These are phyloP conservation scores for Porcisia hertigi DNA, from an alignment of 208 protist species.

Conservation along the genomic window DNA sequence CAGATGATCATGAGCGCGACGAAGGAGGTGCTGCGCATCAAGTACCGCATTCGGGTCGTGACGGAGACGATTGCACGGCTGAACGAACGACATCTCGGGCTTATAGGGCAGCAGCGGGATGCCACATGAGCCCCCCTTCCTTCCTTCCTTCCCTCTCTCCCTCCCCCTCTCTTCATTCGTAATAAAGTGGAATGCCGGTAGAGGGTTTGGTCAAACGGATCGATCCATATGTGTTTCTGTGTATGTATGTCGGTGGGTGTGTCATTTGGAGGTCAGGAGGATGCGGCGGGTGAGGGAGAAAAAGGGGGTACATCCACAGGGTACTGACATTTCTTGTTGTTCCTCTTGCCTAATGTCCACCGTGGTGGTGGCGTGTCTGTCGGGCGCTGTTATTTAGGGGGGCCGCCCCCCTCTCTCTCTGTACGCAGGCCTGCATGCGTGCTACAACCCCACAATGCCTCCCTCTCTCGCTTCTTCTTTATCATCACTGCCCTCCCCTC, in stretches of 20 bases:
- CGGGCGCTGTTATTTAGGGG: background rate
- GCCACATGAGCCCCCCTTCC: background rate
- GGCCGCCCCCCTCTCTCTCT: background rate
- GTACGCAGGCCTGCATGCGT: background rate
- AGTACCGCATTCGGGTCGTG: constrained; percentile 82
- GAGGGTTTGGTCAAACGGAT: background rate
- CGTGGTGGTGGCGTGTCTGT: constrained; percentile 13
- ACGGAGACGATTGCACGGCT: constrained; percentile 71
- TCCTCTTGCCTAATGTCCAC: background rate
- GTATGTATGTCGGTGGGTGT: background rate
- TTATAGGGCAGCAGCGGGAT: constrained; percentile 1
- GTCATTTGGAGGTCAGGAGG: background rate
- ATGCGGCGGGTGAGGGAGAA: background rate
- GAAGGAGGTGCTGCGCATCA: constrained; percentile 64
- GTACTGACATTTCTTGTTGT: background rate
- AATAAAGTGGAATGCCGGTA: too few relatives aligned
- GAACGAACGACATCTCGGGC: constrained; percentile 35
- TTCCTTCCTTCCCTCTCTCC: background rate
- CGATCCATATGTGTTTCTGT: background rate
- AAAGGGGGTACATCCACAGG: background rate
- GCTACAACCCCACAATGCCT: too few relatives aligned
- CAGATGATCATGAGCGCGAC: constrained; percentile 35
- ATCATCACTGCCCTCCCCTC: background rate
- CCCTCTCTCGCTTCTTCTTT: too few relatives aligned
- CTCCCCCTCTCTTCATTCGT: constrained; percentile 1